Base-by-base conservation (phyloP, 2,329 filamentous ascomycete species). In the Microsporum ferrugineum region DNA sequence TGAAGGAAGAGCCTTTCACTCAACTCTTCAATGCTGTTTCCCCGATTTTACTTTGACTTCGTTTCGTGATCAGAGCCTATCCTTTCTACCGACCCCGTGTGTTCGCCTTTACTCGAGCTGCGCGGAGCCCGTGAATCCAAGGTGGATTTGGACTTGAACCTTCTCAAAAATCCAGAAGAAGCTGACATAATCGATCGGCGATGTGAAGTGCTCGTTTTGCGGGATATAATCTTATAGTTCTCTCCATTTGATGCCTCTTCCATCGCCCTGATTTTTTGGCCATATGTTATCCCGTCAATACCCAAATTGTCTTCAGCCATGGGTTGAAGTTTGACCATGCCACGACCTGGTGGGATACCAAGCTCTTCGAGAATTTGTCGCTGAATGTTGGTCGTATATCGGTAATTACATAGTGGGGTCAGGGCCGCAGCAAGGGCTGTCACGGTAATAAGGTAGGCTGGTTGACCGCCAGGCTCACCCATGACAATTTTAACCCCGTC, bases 321-420 rank as follows among this genome's bases (percentile, higher is more conserved):
- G 0, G 86, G 76, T 5, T 84, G 74, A 68, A 92, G 96, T 38
- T 85, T 84, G 61, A 96, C 75, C 38, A 91, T 79, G 1, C 91
- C 90, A 43, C 89, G 82, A 0, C 82, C 77, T 0, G 85, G 73
- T 0, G 79, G 68, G 2, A 95, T 88, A 1, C 83, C 82, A 0
- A 95, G 77, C 0, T 84, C 79, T 29, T 89, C 86, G 12, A 84
- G 79, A 72, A 96, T 81, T 71, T 88, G 86, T n/a, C 78, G 79
- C 70, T 94, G 88, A 2, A 95, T 82, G 17, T 95, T 75, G n/a
- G 81, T 80, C 0, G 89, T 84, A 71, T 92, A 94, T 64, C 89
- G 84, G 71, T 88, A 88, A 75, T 96, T 96, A 59, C 84, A 89
- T 2, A 84, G 82, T 0, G 88, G 83, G 63, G 86, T 85, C 61